Evolutionary conservation across 2,329 filamentous ascomycete species (phyloP).

Genomic region (Cordyceps farinosa): DNA sequence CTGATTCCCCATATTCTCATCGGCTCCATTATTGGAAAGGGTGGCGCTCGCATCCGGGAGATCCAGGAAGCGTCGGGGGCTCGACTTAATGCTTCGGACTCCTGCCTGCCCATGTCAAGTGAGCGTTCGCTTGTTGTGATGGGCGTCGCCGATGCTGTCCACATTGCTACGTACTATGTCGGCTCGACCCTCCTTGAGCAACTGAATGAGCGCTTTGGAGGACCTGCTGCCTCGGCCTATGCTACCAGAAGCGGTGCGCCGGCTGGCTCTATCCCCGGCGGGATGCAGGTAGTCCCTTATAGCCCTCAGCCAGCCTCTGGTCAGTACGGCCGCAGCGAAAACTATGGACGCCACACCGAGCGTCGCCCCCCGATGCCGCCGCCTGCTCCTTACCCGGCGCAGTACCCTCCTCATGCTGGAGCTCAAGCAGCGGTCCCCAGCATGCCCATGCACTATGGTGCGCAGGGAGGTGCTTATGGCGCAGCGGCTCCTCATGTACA

Average conservation of each 20-base stretch:
- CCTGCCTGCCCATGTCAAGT: conserved; percentile 88
- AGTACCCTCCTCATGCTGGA: conserved; percentile 60
- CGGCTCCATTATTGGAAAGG: conserved; percentile 97
- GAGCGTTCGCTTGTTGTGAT: conserved; percentile 98
- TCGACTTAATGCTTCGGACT: conserved; percentile 92
- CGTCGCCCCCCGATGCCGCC: conserved; percentile 75
- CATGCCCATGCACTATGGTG: conserved; percentile 75
- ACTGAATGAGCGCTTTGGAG: conserved; percentile 92
- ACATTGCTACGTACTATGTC: conserved; percentile 98
- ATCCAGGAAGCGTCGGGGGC: conserved; percentile 98
- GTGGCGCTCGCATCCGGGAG: conserved; percentile 90
- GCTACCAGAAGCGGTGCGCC: conserved; percentile 91
- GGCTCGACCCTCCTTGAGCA: conserved; percentile 97
- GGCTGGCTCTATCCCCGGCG: conserved; percentile 88
- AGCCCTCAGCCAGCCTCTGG: conserved; percentile 89
- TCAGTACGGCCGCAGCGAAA: conserved; percentile 87
- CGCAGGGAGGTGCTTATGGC: conserved; percentile 70
- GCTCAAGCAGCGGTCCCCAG: conserved; percentile 57
- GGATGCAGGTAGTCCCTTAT: conserved; percentile 99
- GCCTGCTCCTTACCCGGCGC: conserved; percentile 61
- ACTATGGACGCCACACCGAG: conserved; percentile 70
- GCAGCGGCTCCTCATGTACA: conserved; percentile 74
- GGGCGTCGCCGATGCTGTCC: conserved; percentile 94
- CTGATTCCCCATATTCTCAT: conserved; percentile 96
- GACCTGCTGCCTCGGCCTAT: conserved; percentile 94